A percentile compares a stretch with the other conserved stretches of the same genome.
phyloP scores from a whole-genome alignment of 306 rosid species.

The Morella rubra region DNA sequence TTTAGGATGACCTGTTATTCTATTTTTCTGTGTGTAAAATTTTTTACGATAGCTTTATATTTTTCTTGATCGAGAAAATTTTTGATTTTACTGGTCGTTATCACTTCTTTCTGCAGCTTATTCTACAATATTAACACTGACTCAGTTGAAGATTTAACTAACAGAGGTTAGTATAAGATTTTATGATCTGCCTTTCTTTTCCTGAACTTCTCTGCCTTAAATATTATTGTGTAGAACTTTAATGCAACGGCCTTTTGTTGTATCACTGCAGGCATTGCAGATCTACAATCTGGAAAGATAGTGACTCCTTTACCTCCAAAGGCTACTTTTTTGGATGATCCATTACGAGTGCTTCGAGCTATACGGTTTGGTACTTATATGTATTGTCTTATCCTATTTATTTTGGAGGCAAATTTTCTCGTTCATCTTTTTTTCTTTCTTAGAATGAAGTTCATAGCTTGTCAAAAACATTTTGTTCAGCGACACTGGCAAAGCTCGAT shows the following conservation, averaged over 20 bases:
- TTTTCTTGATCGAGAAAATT: constrained; percentile 4
- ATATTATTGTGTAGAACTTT: background rate
- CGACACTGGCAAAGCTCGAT: background rate
- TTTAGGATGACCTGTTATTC: constrained; percentile 6
- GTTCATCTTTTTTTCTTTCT: background rate
- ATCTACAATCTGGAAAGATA: constrained; percentile 78
- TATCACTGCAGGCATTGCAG: constrained; percentile 57
- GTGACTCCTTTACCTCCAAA: constrained; percentile 90
- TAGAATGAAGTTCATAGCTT: background rate
- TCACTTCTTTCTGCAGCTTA: constrained; percentile 47
- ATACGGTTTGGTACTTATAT: constrained; percentile 72
- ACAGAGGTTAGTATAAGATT: constrained; percentile 58
- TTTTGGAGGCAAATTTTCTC: background rate
- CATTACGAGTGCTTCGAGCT: constrained; percentile 90
- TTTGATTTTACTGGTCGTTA: constrained; percentile 8
- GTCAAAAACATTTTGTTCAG: background rate
- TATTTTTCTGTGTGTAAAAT: background rate
- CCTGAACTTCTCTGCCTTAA: constrained; percentile 12
- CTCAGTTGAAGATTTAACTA: constrained; percentile 77
- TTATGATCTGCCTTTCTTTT: constrained; percentile 19
- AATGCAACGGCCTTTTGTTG: constrained; percentile 17
- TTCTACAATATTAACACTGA: constrained; percentile 85
- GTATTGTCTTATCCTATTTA: background rate
- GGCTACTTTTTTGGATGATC: constrained; percentile 90
- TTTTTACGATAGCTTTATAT: constrained; percentile 22